phyloP scores from a whole-genome alignment of 1,139 yeast species.

The Candida sanyaensis region DNA sequence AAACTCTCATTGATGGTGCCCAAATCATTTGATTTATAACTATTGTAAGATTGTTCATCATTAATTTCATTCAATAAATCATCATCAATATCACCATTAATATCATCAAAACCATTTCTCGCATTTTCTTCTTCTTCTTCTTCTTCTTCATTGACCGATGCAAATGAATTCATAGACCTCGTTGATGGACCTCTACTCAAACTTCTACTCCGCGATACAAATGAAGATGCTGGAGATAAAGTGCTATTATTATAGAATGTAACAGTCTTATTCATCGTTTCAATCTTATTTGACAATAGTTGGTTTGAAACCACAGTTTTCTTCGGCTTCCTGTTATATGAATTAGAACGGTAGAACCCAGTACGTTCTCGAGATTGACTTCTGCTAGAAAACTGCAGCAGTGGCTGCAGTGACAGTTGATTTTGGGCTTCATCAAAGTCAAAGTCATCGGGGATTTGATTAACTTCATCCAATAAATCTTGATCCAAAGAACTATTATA shows the following conservation, averaged over 20 bases:
- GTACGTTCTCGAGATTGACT: constrained; percentile 1
- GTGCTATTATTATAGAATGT: constrained; percentile 45
- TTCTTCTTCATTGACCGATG: constrained; percentile 25
- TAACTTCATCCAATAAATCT: constrained; percentile 53
- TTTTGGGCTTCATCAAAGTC: constrained; percentile 37
- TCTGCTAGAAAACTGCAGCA: constrained; percentile 9
- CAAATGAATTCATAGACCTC: constrained; percentile 28
- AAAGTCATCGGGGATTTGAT: constrained; percentile 60
- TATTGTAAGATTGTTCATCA: not conserved
- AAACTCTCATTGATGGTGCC: not conserved
- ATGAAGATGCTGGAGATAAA: constrained; percentile 8
- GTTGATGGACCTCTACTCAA: constrained; percentile 31
- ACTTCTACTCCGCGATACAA: constrained; percentile 13
- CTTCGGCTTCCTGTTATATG: constrained; percentile 40
- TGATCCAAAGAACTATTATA: constrained; percentile 29
- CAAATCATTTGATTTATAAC: constrained; percentile 1
- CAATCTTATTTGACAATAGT: constrained; percentile 44
- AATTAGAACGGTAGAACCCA: constrained; percentile 31
- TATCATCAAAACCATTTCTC: constrained; percentile 1
- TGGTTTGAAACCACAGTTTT: constrained; percentile 27
- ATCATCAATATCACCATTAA: constrained; percentile 1
- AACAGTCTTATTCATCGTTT: constrained; percentile 54
- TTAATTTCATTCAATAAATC: constrained; percentile 1
- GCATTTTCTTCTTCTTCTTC: constrained; percentile 18
- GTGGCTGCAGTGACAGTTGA: constrained; percentile 18